Evolutionary conservation across 2,329 filamentous ascomycete species (phyloP), one percentile per base, ranked within the genome.

Genomic region (Aspergillus sergii): DNA sequence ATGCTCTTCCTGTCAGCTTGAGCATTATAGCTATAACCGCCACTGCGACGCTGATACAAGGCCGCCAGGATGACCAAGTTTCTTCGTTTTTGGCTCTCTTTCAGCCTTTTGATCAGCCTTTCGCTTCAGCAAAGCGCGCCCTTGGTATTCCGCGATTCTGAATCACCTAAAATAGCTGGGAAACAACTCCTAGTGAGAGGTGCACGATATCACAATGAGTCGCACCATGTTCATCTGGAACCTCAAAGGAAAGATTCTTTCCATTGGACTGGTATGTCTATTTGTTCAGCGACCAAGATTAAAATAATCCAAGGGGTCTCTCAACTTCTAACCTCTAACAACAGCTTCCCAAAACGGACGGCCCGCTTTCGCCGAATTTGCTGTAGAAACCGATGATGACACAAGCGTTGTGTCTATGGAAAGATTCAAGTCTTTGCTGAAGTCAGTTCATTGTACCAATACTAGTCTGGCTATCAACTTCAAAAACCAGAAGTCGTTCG

Each of bases 321-420:
- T 10, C 23, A 21, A 36, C 5, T 12, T 39, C 48, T 61, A 60
- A 64, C 36, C 9, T 14, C n/a, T 14, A 2, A n/a, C 19, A 14
- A 39, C 30, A 70, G 68, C 62, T 26, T 55, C 34, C 23, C 59
- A 65, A 21, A 63, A 66, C 55, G 68, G 64, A 51, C 63, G 63
- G 36, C 34, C 51, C 9, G 51, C 67, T 30, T 59, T 70, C 43
- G 68, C 65, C 9, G 68, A 70, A 12, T 59, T 70, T 45, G 69
- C 65, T 5, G 59, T 70, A 12, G 61, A 65, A 28, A 54, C 63
- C 19, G 61, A 58, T 26, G 64, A 61, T n/a, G 62, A 70, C 32
- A 64, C 65, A 48, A 67, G 55, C 41, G 61, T 70, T 55, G 36
- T 70, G 12, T 65, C 66, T 3, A 65, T 69, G 57, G 68, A 69